Evolutionary conservation across 2,329 filamentous ascomycete species (phyloP), one percentile per base, ranked within the genome.

Genomic region (Capronia coronata): DNA sequence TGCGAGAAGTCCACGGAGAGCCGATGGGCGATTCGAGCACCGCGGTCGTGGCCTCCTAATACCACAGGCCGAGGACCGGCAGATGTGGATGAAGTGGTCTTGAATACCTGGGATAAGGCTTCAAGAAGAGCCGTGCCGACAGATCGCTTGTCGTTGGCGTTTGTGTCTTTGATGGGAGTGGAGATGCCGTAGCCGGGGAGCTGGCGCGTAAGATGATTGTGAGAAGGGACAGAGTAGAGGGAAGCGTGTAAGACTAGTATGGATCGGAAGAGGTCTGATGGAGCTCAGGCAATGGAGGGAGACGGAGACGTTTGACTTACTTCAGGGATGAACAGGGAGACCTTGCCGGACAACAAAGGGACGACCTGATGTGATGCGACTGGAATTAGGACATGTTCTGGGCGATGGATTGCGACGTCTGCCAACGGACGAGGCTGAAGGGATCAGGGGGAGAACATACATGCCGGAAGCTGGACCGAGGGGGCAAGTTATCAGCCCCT

Each of bases 1-100:
- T 56, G 49, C 7, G 63, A 55, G 29, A 63, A 59, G 52, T 72
- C 67, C 27, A 76, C 72, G 23, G 72, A 64, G 29, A 77, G 64
- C 18, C 73, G 71, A 59, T 77, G 75, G 45, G 66, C 67, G 54
- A 77, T 67, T 7, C 74, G 68, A 2, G 70, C 74, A 35, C 75
- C 74, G 25, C 73, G 71, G 57, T 76, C 74, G 58, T 77, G 74
- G 16, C 73, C 73, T 32, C 66, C 67, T 47, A 76, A 67, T 49
- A 76, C 68, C 13, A 77, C 59, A 1, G 60, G 59, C 11, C 57
- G 37, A 7, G 57, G 55, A 13, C n/a, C n/a, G n/a, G n/a, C n/a
- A n/a, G 40, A 27, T 4, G 43, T 19, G 62, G 65, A 45, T 55
- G 56, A 37, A 29, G 47, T 44, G 16, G 48, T 51, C 8, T 46